Conservation (phyloP, 306 rosid species). For the Vigna hirtella region DNA sequence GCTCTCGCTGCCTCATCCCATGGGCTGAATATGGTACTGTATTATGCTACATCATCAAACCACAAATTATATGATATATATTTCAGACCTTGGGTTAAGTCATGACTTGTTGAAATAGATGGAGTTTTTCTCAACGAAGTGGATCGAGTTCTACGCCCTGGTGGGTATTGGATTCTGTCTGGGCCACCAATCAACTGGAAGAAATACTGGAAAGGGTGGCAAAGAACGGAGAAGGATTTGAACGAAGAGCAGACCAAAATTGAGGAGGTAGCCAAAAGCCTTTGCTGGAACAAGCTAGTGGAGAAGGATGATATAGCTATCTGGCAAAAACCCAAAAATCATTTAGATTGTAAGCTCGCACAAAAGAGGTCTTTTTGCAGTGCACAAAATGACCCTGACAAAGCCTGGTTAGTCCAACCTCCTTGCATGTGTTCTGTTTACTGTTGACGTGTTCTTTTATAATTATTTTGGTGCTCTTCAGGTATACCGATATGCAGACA, state of each 20-base stretch:
- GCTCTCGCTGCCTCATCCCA: slow-evolving; percentile 91
- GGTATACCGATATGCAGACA: slow-evolving; percentile 71
- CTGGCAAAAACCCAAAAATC: slow-evolving; percentile 86
- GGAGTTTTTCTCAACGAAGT: slow-evolving; percentile 73
- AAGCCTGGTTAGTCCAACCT: slow-evolving; percentile 64
- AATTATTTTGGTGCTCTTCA: slow-evolving; percentile 38
- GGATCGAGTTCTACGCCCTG: slow-evolving; percentile 80
- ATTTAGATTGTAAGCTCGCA: slow-evolving; percentile 53
- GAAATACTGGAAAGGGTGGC: slow-evolving; percentile 75
- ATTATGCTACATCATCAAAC: not conserved
- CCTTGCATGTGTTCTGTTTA: slow-evolving; percentile 4
- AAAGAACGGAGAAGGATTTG: slow-evolving; percentile 65
- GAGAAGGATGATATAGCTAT: slow-evolving; percentile 77
- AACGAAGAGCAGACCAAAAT: slow-evolving; percentile 64
- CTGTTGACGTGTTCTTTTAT: not conserved
- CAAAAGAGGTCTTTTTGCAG: slow-evolving; percentile 56
- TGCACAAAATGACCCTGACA: slow-evolving; percentile 61
- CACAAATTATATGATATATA: not conserved
- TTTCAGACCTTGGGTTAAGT: not conserved
- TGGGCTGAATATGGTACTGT: slow-evolving; percentile 62
- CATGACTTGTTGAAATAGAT: slow-evolving; percentile 45
- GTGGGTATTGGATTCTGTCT: slow-evolving; percentile 83
- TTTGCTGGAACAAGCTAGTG: slow-evolving; percentile 77
- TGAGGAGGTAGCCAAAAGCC: slow-evolving; percentile 70
- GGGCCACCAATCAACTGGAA: slow-evolving; percentile 85